Base-by-base conservation (phyloP, 257 asterid species). In the Nemophila menziesii region DNA sequence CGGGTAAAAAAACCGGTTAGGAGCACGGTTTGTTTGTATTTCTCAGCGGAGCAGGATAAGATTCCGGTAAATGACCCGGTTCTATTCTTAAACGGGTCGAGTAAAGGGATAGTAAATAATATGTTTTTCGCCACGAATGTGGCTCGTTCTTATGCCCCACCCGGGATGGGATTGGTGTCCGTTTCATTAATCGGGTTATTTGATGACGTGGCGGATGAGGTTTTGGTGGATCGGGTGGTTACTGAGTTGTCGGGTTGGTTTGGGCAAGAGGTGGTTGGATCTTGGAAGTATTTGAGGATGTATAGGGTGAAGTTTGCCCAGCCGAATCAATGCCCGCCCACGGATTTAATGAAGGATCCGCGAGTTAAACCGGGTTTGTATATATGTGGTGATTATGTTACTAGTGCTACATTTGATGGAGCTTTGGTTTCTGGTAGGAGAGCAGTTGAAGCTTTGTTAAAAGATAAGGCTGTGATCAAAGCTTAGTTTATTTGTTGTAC, bases 391-490 rank as follows among this genome's bases (percentile, higher is more conserved):
- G 98, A 84, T 72, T 78, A 84, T 64, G 75, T 77, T 63, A 72
- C 85, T 0, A 84, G 73, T 58, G 93, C 96, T 2, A 84, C 98
- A 4, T 89, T 89, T 46, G 98, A 89, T 51, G 98, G 96, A 37
- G 94, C 98, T 8, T 55, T 89, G 67, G 82, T 70, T 43, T 84
- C 98, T 4, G 98, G 98, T 52, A 71, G 83, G 82, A 74, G 72
- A 62, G 94, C 96, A 8, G 96, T 43, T 0, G 93, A 89, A 61
- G 95, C 94, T 39, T 54, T 89, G 67, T 29, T 89, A 70, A 72
- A 54, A 54, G 94, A 84, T 52, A 65, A 63, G 48, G 73, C 72
- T 2, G 46, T 41, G 9, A 20, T 65, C 27, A 54, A 27, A 58
- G 71, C 61, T 33, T 75, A 29, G 9, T 29, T 29, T 29, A n/a